Base-by-base conservation (phyloP, 345 rosid species). In the Corchorus olitorius region DNA sequence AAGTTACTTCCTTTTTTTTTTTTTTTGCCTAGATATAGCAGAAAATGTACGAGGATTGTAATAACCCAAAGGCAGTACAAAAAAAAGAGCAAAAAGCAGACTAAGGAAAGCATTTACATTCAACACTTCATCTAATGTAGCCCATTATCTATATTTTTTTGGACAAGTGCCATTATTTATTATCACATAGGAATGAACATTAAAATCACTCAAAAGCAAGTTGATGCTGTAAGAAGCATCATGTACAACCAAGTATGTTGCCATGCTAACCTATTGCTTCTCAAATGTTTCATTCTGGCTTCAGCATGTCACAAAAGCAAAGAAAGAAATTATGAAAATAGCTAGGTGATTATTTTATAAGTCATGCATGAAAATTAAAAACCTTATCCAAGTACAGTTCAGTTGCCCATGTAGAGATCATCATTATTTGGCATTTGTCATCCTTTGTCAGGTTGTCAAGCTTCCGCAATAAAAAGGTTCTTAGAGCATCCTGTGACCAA, bases 351-450 rank as follows among this genome's bases (percentile, higher is more conserved):
- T 33, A 2, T 37, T 55, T 17, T 60, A 73, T 76, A 33, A 79
- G 48, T 63, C 48, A 58, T 34, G 72, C 62, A 66, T 19, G 75
- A 85, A 83, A 79, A 77, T 65, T 53, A 76, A 84, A 84, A 82
- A 96, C 99, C 98, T 96, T 93, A 87, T 96, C 99, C 85, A 96
- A 81, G 88, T 96, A 96, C 55, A 96, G 87, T 87, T 96, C 99
- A 49, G 97, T 92, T 78, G 97, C 89, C 99, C 99, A 96, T 4
- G 99, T 94, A 74, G 99, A 96, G 78, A 96, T 94, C 99, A 94
- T 93, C 15, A 98, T 94, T 84, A 96, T 87, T 84, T 94, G 99
- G 89, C 97, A 94, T 83, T 88, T 91, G 81, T 96, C 99, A 86
- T 94, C 95, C 92, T 89, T 90, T 64, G 90, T 74, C 74, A 96